A percentile compares a stretch with the other conserved stretches of the same genome.
Evolutionary conservation across 1,284 basidiomycete species (phyloP).

Genomic region (Ganoderma multipileum): DNA sequence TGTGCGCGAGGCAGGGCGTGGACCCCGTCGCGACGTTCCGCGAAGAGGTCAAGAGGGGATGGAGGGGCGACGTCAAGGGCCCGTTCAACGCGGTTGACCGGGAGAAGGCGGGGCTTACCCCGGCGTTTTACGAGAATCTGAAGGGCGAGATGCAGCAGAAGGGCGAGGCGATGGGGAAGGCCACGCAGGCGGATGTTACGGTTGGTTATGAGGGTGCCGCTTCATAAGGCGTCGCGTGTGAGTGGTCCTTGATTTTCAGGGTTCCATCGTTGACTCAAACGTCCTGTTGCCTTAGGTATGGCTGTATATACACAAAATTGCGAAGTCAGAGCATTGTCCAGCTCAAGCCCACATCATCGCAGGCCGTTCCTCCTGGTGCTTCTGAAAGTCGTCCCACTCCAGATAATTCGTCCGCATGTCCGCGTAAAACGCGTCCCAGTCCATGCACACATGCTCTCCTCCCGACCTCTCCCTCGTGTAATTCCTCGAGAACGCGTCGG

Average conservation of each 20-base stretch:
- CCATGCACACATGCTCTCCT: constrained; percentile 28
- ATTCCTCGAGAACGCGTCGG: constrained; percentile 28
- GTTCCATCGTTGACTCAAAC: not conserved
- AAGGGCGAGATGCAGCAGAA: constrained; percentile 57
- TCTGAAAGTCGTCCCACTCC: constrained; percentile 22
- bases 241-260: not conserved
- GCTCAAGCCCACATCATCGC: not conserved
- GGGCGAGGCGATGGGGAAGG: constrained; percentile 15
- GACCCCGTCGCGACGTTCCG: constrained; percentile 81
- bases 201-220: constrained; percentile 23
- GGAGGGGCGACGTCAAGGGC: constrained; percentile 83
- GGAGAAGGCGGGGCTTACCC: constrained; percentile 76
- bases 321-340: not conserved
- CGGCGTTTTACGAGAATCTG: constrained; percentile 76
- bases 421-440: constrained; percentile 31
- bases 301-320: not conserved
- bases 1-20: constrained; percentile 69
- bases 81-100: constrained; percentile 85
- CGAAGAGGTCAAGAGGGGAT: constrained; percentile 76
- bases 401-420: constrained; percentile 27
- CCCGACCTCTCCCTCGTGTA: constrained; percentile 18
- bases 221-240: not conserved
- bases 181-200: constrained; percentile 7
- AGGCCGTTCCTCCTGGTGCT: not conserved
- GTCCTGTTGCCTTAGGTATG: not conserved